phyloP scores from a whole-genome alignment of 148 eudicot genomes.

The Euryodendron excelsum region DNA sequence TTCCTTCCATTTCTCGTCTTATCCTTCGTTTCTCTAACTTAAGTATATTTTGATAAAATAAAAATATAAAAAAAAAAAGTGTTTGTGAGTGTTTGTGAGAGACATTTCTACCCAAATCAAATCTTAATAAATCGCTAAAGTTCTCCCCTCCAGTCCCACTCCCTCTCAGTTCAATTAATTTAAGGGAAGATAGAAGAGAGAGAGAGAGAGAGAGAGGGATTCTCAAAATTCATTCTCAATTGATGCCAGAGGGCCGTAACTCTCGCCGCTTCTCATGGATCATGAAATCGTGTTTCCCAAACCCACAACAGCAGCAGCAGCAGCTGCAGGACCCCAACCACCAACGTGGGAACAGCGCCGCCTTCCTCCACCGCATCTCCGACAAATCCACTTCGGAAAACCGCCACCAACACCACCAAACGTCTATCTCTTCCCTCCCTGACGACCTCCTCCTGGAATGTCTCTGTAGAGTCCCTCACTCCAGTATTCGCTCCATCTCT shows the following conservation, averaged over 20 bases:
- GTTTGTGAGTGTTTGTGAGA: too few species aligned
- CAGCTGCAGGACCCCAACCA: slow-evolving; percentile 20
- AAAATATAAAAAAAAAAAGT: too few species aligned
- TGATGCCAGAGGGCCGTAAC: slow-evolving; percentile 44
- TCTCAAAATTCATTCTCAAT: background rate
- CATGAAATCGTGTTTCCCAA: slow-evolving; percentile 72
- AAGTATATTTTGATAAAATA: too few species aligned
- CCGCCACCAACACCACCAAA: slow-evolving; percentile 2
- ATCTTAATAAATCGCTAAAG: too few species aligned
- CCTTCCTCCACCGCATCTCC: background rate
- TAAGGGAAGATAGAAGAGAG: slow-evolving; percentile 12
- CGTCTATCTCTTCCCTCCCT: slow-evolving; percentile 58
- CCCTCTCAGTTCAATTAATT: background rate
- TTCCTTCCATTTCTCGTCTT: too few species aligned
- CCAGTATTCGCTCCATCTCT: slow-evolving; percentile 52
- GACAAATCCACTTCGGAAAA: too few species aligned
- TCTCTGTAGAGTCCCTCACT: slow-evolving; percentile 48
- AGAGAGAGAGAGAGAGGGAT: too few species aligned
- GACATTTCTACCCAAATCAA: too few species aligned
- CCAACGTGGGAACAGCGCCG: slow-evolving; percentile 16
- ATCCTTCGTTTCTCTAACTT: too few species aligned
- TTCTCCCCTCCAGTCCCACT: too few species aligned
- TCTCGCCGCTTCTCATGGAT: slow-evolving; percentile 79
- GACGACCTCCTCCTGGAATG: slow-evolving; percentile 69
- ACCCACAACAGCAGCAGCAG: slow-evolving; percentile 36